Evolutionary conservation across 306 rosid species (phyloP), one percentile per base, ranked within the genome.

Genomic region (Gleditsia sinensis): DNA sequence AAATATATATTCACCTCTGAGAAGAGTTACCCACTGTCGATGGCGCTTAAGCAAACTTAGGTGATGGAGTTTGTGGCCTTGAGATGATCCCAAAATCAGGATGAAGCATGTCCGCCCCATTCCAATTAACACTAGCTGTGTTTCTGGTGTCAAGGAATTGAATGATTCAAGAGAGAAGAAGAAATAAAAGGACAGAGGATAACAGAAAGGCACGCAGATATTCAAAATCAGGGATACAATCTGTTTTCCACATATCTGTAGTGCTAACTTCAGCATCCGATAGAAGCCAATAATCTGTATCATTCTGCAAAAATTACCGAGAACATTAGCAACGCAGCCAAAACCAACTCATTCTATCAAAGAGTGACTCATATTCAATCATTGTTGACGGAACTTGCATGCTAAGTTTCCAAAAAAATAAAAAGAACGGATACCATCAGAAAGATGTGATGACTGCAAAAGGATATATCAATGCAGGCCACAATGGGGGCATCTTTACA

Each of bases 181-280:
- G 11, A 23, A 57, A 46, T 9, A 63, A 62, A 42, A 57, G 3
- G 24, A 46, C 1, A 5, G 67, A 34, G 46, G 16, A 48, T 36
- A 66, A 65, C 33, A 12, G 55, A 71, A 72, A 78, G 67, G 61
- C 76, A 59, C 4, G 7, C 48, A 72, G 69, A 73, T 14, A 72
- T 30, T 66, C 30, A 42, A 25, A 61, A 80, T 79, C 49, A 69
- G 64, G 93, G 92, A 92, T 95, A 95, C 99, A 80, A 42, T 95
- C 99, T 50, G 94, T 85, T 87, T 85, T 87, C 99, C 99, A 95
- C 89, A 92, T 92, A 67, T 95, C 97, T 65, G 99, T 95, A 74
- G 92, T 95, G 89, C 99, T 95, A 78, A 88, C 87, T 9, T 85
- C 98, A 80, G 96, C 97, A 77, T 92, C 99, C 53, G 99, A 90